phyloP scores from a whole-genome alignment of 2,329 filamentous ascomycete genomes.

The Beauveria sp. region DNA sequence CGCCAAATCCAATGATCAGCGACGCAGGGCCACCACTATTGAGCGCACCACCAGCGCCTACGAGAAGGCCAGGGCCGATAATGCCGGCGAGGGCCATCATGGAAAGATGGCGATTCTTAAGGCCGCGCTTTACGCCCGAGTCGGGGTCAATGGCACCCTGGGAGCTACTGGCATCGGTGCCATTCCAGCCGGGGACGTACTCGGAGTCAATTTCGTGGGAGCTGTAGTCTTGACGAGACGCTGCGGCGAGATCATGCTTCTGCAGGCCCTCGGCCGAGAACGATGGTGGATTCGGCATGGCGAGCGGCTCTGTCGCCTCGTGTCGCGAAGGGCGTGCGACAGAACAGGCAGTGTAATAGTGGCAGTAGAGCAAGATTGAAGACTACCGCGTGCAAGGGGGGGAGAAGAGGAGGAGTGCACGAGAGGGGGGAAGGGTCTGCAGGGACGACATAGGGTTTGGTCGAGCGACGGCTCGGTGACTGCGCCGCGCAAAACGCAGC shows the following conservation, averaged over 20 bases:
- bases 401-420: not conserved
- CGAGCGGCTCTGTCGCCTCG: not conserved
- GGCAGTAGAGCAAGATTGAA: not conserved
- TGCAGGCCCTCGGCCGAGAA: not conserved
- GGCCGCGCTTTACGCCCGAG: constrained; percentile 59
- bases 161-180: constrained; percentile 1
- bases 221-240: constrained; percentile 3
- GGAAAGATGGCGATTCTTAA: constrained; percentile 59
- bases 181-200: constrained; percentile 7
- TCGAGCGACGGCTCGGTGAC: not conserved
- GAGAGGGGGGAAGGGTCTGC: not conserved
- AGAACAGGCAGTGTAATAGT: not conserved
- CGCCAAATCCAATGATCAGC: constrained; percentile 63
- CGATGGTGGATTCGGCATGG: not conserved
- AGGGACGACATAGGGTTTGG: not conserved
- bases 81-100: constrained; percentile 59
- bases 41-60: constrained; percentile 64
- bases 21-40: constrained; percentile 63
- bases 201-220: constrained; percentile 4
- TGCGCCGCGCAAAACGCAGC: not conserved
- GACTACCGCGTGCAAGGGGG: not conserved
- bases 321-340: not conserved
- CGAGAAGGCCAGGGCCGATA: constrained; percentile 63
- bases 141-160: constrained; percentile 38
- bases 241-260: not conserved